Evolutionary conservation across 2,329 filamentous ascomycete species (phyloP).

Genomic region (Alternaria panax): DNA sequence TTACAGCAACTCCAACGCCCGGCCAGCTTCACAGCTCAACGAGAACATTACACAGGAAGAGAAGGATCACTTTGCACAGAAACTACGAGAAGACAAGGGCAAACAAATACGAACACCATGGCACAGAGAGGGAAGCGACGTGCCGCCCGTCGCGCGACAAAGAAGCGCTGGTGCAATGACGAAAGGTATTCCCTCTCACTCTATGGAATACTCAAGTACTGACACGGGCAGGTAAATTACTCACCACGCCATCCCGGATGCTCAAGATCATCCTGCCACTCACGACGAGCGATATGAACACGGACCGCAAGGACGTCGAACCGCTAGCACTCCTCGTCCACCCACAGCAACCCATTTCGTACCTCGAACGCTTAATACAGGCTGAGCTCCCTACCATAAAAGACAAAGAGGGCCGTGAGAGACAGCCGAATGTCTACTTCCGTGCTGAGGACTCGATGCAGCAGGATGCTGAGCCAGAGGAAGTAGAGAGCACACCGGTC

Average conservation of each 20-base stretch:
- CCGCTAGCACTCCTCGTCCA: slow-evolving; percentile 86
- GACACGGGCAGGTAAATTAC: slow-evolving; percentile 68
- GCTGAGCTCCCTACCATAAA: slow-evolving; percentile 78
- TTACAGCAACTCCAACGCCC: slow-evolving; percentile 45
- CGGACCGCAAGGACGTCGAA: slow-evolving; percentile 74
- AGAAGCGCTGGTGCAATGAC: slow-evolving; percentile 67
- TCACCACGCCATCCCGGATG: slow-evolving; percentile 80
- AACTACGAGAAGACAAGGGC: slow-evolving; percentile 58
- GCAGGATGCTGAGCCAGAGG: slow-evolving; percentile 55
- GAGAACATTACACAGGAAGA: slow-evolving; percentile 57
- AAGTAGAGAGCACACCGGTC: slow-evolving; percentile 36
- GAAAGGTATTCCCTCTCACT: slow-evolving; percentile 59
- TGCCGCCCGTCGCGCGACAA: slow-evolving; percentile 62
- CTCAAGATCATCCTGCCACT: slow-evolving; percentile 83
- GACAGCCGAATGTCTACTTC: slow-evolving; percentile 78
- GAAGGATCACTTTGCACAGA: slow-evolving; percentile 54
- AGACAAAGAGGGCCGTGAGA: slow-evolving; percentile 68
- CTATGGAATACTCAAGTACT: not conserved
- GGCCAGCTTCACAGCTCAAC: slow-evolving; percentile 51
- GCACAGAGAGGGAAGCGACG: slow-evolving; percentile 68
- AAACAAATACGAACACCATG: slow-evolving; percentile 70
- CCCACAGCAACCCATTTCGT: slow-evolving; percentile 88
- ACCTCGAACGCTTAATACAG: slow-evolving; percentile 87
- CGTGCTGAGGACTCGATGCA: slow-evolving; percentile 77
- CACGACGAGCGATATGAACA: slow-evolving; percentile 65